Percentiles rank a stretch among this genome's conserved stretches.
phyloP scores from a whole-genome alignment of 2,329 filamentous ascomycete genomes.

The Bipolaris gigantea region DNA sequence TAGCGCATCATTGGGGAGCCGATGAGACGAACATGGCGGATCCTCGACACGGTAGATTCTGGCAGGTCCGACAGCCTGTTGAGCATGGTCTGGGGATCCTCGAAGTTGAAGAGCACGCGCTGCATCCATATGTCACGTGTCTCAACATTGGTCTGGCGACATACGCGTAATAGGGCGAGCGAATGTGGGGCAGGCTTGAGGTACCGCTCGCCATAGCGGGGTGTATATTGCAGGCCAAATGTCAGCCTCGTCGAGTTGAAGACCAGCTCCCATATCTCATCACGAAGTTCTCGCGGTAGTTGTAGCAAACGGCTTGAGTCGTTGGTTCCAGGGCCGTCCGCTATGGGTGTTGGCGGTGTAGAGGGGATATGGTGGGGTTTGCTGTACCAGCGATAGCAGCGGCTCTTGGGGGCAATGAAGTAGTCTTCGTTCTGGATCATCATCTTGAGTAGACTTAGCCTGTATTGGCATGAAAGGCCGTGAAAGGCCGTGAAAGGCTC shows the following conservation, averaged over 20 bases:
- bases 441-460: conserved; percentile 10
- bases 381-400: conserved; percentile 14
- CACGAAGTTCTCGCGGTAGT: conserved; percentile 17
- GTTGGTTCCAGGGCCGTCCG: conserved; percentile 1
- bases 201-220: conserved; percentile 16
- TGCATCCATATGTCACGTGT: conserved; percentile 18
- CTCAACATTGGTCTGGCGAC: conserved; percentile 16
- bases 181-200: conserved; percentile 18
- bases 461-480: conserved; percentile 7
- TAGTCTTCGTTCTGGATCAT: conserved; percentile 16
- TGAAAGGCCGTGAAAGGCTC: conserved; percentile 4
- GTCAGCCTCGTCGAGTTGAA: conserved; percentile 21
- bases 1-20: conserved; percentile 20
- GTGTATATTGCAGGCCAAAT: conserved; percentile 16
- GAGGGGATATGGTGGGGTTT: conserved; percentile 1
- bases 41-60: conserved; percentile 14
- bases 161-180: conserved; percentile 15
- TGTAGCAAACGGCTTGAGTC: conserved; percentile 11
- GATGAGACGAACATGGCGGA: conserved; percentile 15
- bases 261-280: conserved; percentile 15
- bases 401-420: conserved; percentile 8
- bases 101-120: conserved; percentile 18
- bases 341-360: conserved; percentile 5
- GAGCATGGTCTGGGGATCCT: conserved; percentile 17
- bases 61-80: conserved; percentile 13